Evolutionary conservation across 129 eudicot species (phyloP), one percentile per base, ranked within the genome.

Genomic region (Tagetes erecta): DNA sequence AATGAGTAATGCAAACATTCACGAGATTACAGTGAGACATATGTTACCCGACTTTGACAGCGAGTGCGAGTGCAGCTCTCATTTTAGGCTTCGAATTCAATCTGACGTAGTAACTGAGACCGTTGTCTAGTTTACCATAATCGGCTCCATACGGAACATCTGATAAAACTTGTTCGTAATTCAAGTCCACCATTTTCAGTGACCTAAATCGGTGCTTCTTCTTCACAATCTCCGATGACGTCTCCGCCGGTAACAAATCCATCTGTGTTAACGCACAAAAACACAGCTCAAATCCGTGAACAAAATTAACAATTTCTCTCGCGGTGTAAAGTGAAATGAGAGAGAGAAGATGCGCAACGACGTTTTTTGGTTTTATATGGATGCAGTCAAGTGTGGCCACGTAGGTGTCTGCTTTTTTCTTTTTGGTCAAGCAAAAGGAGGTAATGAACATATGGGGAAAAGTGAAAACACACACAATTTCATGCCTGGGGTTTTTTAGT

Each of bases 11-110:
- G 67, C 51, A 64, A 55, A 50, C 6, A 50, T 42, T 58, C 63
- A 33, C 8, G 69, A 36, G 58, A 14, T 31, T 8, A 36, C 33
- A 55, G 66, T 36, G 5, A 74, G 37, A 74, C 45, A 64, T 36
- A 55, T 13, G 50, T 41, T 80, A 91, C 95, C 97, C 97, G 81
- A 81, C 96, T 73, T 84, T 92, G 10, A 92, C 91, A 56, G 87
- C 98, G 64, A 92, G 94, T 53, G 96, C 96, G 13, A 92, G 90
- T 46, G 98, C 98, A 34, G 98, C 98, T 70, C 98, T 76, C 96
- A 87, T 92, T 80, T 76, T 85, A 74, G 98, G 98, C 81, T 92
- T 92, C 10, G 96, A 80, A 82, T 87, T 92, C 68, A 77, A 85
- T n/a, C 96, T 85, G 8, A 92, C 98, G 50, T 89, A 92, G 59